Percentiles rank a stretch among this genome's conserved stretches.
Conservation (phyloP, 306 rosid species). For the Cucurbita pepo region DNA sequence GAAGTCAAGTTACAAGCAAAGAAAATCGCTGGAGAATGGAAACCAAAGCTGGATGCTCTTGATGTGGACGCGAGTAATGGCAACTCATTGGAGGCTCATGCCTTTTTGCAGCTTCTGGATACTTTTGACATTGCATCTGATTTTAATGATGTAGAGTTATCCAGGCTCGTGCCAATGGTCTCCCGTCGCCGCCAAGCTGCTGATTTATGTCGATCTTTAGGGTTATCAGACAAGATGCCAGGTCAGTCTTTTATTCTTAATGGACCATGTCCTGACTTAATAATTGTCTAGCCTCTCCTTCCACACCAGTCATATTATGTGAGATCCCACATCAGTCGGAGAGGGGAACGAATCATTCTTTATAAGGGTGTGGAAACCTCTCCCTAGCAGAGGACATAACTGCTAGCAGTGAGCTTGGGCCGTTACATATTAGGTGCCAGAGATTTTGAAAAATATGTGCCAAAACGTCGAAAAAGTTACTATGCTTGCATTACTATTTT, state of each 20-base stretch:
- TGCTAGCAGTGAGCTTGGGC: no score
- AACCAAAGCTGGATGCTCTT: slow-evolving; percentile 75
- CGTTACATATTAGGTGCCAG: neutral
- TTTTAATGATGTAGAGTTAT: slow-evolving; percentile 62
- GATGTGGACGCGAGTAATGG: slow-evolving; percentile 94
- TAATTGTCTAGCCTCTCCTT: neutral
- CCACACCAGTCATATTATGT: no score
- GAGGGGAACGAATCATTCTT: no score
- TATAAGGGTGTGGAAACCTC: no score
- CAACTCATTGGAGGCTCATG: slow-evolving; percentile 96
- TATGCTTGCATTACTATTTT: neutral
- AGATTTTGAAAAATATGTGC: neutral
- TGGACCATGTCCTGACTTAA: neutral
- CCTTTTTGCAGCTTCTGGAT: slow-evolving; percentile 86
- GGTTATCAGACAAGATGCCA: slow-evolving; percentile 86
- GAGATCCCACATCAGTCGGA: no score
- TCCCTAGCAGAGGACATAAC: no score
- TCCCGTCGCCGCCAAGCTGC: slow-evolving; percentile 97
- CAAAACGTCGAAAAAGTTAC: neutral
- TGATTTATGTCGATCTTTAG: slow-evolving; percentile 90
- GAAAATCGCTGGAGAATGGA: slow-evolving; percentile 77
- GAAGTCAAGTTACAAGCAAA: slow-evolving; percentile 60
- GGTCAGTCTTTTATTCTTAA: slow-evolving; percentile 26
- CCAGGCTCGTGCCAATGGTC: slow-evolving; percentile 80
- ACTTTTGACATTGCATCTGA: slow-evolving; percentile 74